These are phyloP conservation scores for Oryza officinalis DNA, from an alignment of 176 grass and related monocot species.

Conservation along the genomic window DNA sequence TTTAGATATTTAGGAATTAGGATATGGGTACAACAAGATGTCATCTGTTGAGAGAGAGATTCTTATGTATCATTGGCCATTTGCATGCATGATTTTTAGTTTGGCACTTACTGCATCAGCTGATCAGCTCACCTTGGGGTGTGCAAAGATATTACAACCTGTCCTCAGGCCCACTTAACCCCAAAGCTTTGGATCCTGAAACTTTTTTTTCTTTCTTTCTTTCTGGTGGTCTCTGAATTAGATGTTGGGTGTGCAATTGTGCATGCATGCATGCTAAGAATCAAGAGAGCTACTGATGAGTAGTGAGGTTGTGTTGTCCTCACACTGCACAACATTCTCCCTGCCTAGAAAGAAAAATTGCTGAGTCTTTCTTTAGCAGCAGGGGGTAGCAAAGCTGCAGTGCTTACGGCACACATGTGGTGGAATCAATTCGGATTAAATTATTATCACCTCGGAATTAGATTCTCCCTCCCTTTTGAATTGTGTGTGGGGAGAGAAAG, in stretches of 20 bases:
- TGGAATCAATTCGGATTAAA: slow-evolving; percentile 30
- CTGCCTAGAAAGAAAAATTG: slow-evolving; percentile 11
- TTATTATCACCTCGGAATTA: slow-evolving; percentile 45
- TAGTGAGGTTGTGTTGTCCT: slow-evolving; percentile 22
- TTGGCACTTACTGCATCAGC: slow-evolving; percentile 36
- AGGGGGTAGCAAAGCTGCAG: not conserved
- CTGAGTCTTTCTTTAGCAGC: slow-evolving; percentile 57
- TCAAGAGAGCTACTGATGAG: slow-evolving; percentile 12
- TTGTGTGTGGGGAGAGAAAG: slow-evolving; percentile 47
- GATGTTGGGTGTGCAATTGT: slow-evolving; percentile 27
- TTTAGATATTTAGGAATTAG: not conserved
- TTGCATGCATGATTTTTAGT: slow-evolving; percentile 44
- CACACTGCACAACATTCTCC: slow-evolving; percentile 35
- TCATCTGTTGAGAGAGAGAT: slow-evolving; percentile 31
- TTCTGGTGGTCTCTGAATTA: slow-evolving; percentile 24
- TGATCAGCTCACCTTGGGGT: slow-evolving; percentile 36
- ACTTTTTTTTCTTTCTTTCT: slow-evolving; percentile 20
- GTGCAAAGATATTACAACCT: slow-evolving; percentile 34
- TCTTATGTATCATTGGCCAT: slow-evolving; percentile 37
- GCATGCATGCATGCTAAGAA: not conserved
- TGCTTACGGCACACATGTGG: slow-evolving; percentile 16
- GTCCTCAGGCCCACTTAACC: slow-evolving; percentile 54
- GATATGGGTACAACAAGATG: slow-evolving; percentile 25
- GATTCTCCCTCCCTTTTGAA: slow-evolving; percentile 40
- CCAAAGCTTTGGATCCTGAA: slow-evolving; percentile 55